Conservation (phyloP, 805 yeast species). For the Candida stauntonica region DNA sequence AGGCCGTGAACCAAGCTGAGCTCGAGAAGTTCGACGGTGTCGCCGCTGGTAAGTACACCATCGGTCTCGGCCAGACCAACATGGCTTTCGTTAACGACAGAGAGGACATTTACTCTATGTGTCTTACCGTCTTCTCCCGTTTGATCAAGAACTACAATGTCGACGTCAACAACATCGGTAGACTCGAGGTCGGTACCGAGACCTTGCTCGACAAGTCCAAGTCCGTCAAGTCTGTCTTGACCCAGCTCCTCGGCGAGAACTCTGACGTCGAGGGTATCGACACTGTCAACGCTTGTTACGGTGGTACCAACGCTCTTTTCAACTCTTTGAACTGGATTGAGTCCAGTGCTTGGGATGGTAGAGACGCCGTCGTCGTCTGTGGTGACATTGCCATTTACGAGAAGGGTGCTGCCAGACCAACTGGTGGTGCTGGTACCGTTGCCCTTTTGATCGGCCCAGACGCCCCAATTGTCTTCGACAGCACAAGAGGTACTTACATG, state of each 20-base stretch:
- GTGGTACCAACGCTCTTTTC: constrained; percentile 94
- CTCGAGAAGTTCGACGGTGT: constrained; percentile 82
- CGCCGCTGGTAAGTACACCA: constrained; percentile 93
- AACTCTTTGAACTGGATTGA: constrained; percentile 95
- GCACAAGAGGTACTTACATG: constrained; percentile 88
- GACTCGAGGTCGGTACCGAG: constrained; percentile 98
- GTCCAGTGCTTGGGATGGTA: constrained; percentile 95
- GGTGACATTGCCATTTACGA: constrained; percentile 98
- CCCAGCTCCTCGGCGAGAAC: constrained; percentile 89
- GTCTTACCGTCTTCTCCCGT: constrained; percentile 80
- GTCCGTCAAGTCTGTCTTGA: constrained; percentile 91
- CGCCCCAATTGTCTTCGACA: constrained; percentile 92
- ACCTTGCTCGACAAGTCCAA: constrained; percentile 95
- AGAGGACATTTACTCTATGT: constrained; percentile 93
- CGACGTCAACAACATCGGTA: constrained; percentile 78
- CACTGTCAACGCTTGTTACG: constrained; percentile 95
- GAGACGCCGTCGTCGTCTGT: constrained; percentile 93
- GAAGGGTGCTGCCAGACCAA: constrained; percentile 97
- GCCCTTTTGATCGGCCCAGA: constrained; percentile 95
- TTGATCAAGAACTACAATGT: constrained; percentile 77
- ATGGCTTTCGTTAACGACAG: constrained; percentile 97
- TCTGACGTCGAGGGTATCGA: constrained; percentile 93
- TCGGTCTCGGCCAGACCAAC: constrained; percentile 97
- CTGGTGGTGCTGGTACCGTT: constrained; percentile 98
- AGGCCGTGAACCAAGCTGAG: constrained; percentile 82